Conservation (phyloP, 1,284 basidiomycete species). For the Cystobasidium sp. region DNA sequence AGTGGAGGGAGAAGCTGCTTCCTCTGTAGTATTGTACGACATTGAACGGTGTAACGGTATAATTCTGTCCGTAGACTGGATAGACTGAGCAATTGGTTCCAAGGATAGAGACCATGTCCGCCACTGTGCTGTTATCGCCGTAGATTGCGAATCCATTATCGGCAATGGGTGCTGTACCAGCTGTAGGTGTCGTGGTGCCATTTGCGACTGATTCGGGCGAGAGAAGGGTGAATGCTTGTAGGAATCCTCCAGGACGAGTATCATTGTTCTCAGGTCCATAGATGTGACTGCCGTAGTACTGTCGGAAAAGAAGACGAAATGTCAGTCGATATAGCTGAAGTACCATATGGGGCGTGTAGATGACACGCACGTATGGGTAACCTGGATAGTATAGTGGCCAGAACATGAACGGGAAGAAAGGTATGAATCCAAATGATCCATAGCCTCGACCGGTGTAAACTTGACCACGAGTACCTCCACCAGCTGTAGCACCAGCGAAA, state of each 20-base stretch:
- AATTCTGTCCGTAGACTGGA: slow-evolving; percentile 30
- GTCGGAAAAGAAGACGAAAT: background rate
- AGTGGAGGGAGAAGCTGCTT: slow-evolving; percentile 55
- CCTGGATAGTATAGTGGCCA: slow-evolving; percentile 29
- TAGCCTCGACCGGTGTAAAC: slow-evolving; percentile 35
- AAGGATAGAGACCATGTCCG: slow-evolving; percentile 41
- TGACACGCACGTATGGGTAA: slow-evolving; percentile 20
- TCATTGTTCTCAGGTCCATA: slow-evolving; percentile 40
- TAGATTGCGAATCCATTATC: slow-evolving; percentile 44
- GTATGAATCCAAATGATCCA: slow-evolving; percentile 26
- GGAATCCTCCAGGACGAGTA: slow-evolving; percentile 41
- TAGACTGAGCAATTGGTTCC: slow-evolving; percentile 30
- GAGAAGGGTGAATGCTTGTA: slow-evolving; percentile 41
- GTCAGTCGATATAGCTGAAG: background rate
- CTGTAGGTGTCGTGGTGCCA: slow-evolving; percentile 3
- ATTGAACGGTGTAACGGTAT: slow-evolving; percentile 50
- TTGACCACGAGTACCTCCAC: slow-evolving; percentile 38
- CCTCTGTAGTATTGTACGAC: slow-evolving; percentile 67
- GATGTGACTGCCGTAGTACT: slow-evolving; percentile 41
- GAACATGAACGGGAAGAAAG: slow-evolving; percentile 44
- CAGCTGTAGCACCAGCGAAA: slow-evolving; percentile 41
- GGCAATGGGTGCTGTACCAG: slow-evolving; percentile 13
- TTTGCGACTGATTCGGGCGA: background rate
- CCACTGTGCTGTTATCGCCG: slow-evolving; percentile 42
- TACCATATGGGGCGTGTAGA: too few relatives aligned